Conservation (phyloP, 2,329 filamentous ascomycete species). For the Pseudogymnoascus sp. region DNA sequence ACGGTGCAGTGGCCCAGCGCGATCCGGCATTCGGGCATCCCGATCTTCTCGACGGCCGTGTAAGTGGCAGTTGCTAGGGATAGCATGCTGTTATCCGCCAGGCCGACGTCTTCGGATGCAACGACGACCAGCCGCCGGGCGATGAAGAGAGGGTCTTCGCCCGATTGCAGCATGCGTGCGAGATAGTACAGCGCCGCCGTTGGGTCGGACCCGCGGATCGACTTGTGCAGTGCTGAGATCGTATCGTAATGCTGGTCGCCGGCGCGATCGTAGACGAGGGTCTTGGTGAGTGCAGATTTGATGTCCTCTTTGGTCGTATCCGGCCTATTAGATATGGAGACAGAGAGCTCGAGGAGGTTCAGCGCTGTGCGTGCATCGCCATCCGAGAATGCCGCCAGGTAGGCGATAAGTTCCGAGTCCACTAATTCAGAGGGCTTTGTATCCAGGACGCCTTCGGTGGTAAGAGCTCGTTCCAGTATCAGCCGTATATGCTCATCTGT, state of each 20-base stretch:
- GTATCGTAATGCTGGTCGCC: conserved; percentile 97
- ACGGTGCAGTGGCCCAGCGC: conserved; percentile 82
- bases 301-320: conserved; percentile 67
- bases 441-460: conserved; percentile 48
- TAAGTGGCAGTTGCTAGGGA: conserved; percentile 79
- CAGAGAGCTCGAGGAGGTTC: conserved; percentile 82
- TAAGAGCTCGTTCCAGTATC: conserved; percentile 71
- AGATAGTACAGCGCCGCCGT: conserved; percentile 93
- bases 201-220: conserved; percentile 76
- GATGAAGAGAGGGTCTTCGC: conserved; percentile 88
- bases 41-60: conserved; percentile 83
- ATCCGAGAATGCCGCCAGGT: conserved; percentile 80
- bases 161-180: conserved; percentile 88
- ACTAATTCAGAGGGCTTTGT: conserved; percentile 48
- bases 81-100: conserved; percentile 80
- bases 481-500: conserved; percentile 60
- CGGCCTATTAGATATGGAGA: conserved; percentile 62
- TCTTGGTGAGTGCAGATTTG: conserved; percentile 79
- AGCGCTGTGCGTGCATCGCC: conserved; percentile 89
- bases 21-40: conserved; percentile 90
- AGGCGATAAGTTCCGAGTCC: conserved; percentile 68
- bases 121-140: conserved; percentile 91
- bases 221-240: conserved; percentile 95
- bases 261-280: conserved; percentile 86
- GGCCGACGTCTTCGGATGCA: conserved; percentile 84